phyloP scores from a whole-genome alignment of 2,329 filamentous ascomycete species.

The Cercospora sojina region DNA sequence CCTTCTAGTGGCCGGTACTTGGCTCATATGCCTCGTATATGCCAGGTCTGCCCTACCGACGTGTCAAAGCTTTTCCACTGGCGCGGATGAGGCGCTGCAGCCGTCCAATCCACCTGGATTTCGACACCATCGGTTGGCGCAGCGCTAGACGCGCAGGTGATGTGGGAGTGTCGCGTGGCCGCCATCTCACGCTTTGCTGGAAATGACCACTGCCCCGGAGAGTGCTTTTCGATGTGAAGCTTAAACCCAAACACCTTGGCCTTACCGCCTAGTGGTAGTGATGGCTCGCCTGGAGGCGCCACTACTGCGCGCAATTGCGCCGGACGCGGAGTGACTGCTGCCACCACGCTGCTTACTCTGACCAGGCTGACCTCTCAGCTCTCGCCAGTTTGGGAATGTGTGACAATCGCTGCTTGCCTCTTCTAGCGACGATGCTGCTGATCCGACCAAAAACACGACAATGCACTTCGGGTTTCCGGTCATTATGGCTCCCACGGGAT shows the following conservation, averaged over 20 bases:
- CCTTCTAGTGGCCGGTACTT: neutral
- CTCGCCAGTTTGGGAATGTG: slow-evolving; percentile 8
- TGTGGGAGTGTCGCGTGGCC: slow-evolving; percentile 17
- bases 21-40: neutral
- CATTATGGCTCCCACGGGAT: slow-evolving; percentile 1
- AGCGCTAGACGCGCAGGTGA: slow-evolving; percentile 19
- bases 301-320: neutral
- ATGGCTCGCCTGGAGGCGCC: neutral
- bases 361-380: neutral
- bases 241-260: slow-evolving; percentile 5
- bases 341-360: neutral
- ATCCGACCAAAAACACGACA: slow-evolving; percentile 1
- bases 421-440: neutral
- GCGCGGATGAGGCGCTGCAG: slow-evolving; percentile 10
- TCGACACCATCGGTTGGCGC: slow-evolving; percentile 10
- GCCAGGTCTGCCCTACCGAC: slow-evolving; percentile 9
- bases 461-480: neutral
- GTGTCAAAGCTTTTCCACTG: neutral
- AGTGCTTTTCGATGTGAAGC: slow-evolving; percentile 17
- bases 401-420: slow-evolving; percentile 7
- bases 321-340: neutral
- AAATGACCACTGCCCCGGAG: slow-evolving; percentile 13
- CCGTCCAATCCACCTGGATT: slow-evolving; percentile 3
- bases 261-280: neutral
- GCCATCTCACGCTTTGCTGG: slow-evolving; percentile 14